phyloP scores from a whole-genome alignment of 139 green algal genomes.

The Coelastrella sp. region DNA sequence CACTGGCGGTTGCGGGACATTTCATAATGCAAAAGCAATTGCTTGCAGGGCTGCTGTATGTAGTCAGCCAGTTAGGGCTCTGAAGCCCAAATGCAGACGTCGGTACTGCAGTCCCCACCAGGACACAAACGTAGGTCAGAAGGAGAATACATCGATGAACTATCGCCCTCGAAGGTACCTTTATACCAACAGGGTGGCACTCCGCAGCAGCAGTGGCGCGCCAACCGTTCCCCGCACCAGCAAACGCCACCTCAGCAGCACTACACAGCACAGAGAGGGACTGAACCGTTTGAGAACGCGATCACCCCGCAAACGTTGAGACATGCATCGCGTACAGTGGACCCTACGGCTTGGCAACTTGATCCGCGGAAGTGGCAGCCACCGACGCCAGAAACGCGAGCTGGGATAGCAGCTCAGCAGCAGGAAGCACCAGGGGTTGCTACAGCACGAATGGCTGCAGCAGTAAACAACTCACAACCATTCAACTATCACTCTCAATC shows the following conservation, averaged over 20 bases:
- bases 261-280: background rate
- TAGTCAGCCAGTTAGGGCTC: background rate
- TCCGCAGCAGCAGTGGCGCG: background rate
- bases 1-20: no score
- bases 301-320: no score
- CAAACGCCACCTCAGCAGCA: background rate
- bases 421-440: no score
- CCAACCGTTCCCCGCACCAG: background rate
- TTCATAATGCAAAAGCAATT: no score
- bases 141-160: background rate
- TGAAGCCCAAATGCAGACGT: background rate
- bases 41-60: no score
- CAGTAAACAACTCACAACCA: background rate
- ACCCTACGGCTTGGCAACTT: no score
- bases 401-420: no score
- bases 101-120: background rate
- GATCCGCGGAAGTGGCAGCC: no score
- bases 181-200: background rate
- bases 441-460: background rate
- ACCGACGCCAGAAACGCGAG: no score
- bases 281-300: background rate
- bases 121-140: background rate
- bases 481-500: background rate
- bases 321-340: no score
- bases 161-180: slow-evolving; percentile 2